phyloP scores from a whole-genome alignment of 192 early-diverging fungal genomes.

The Coemansia sp. region DNA sequence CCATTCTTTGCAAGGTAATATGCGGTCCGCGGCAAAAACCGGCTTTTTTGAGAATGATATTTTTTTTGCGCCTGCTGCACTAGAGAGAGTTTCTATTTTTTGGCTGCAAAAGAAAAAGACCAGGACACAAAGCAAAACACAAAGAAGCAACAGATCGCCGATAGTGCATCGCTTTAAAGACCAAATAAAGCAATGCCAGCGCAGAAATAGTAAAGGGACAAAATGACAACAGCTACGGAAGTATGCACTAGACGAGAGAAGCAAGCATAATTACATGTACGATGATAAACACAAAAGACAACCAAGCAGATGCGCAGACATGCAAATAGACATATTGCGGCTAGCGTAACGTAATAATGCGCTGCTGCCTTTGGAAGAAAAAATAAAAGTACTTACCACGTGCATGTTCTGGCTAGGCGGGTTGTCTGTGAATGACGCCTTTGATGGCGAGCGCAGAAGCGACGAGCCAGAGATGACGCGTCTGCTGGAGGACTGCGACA shows the following conservation, averaged over 20 bases:
- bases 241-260: not conserved
- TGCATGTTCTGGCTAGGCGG: constrained; percentile 50
- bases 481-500: constrained; percentile 40
- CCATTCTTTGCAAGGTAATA: not conserved
- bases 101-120: not conserved
- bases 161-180: not conserved
- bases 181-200: not conserved
- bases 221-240: not conserved
- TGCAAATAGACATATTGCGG: no score
- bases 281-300: not conserved
- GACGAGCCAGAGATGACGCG: constrained; percentile 52
- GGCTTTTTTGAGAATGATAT: not conserved
- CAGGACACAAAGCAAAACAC: not conserved
- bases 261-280: not conserved
- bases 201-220: not conserved
- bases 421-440: constrained; percentile 37
- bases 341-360: no score
- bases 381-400: constrained; percentile 31
- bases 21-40: not conserved
- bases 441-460: constrained; percentile 50
- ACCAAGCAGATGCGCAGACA: no score
- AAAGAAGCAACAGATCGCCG: not conserved
- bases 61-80: not conserved
- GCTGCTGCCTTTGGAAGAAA: not conserved
- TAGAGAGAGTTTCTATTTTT: not conserved